Conservation (phyloP, 148 eudicot genomes). For the Tetragonia tetragonoides region DNA sequence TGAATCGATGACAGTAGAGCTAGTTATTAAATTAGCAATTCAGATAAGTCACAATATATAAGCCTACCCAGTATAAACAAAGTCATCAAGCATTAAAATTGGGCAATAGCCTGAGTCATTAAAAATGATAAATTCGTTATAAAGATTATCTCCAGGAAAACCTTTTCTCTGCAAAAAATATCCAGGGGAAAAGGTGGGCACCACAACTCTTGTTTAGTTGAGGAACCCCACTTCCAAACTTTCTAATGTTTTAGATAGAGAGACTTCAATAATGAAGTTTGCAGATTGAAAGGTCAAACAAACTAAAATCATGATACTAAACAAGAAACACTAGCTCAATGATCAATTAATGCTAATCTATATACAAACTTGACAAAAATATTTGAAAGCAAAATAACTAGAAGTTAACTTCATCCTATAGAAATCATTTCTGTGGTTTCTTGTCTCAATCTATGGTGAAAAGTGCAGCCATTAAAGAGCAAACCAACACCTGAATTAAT, state of each 20-base stretch:
- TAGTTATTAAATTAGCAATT: background rate
- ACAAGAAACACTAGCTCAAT: no score
- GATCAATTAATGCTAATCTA: background rate
- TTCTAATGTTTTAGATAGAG: background rate
- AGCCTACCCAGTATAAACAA: background rate
- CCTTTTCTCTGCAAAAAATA: background rate
- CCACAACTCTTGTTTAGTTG: background rate
- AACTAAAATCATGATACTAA: background rate
- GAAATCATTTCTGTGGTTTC: no score
- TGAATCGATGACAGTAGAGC: constrained; percentile 24
- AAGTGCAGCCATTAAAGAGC: no score
- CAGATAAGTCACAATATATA: background rate
- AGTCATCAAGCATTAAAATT: background rate
- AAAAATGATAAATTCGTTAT: background rate
- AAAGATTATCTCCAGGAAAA: background rate
- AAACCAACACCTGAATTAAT: no score
- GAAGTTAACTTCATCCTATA: constrained; percentile 3
- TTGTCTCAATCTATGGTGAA: no score
- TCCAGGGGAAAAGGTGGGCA: background rate
- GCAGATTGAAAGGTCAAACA: background rate
- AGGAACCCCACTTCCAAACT: constrained; percentile 8
- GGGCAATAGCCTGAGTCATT: background rate
- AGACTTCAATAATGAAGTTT: background rate
- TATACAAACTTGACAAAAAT: background rate
- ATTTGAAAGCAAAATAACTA: background rate